Evolutionary conservation across 1,284 basidiomycete genomes (phyloP).

Genomic region (Porodaedalea pini): DNA sequence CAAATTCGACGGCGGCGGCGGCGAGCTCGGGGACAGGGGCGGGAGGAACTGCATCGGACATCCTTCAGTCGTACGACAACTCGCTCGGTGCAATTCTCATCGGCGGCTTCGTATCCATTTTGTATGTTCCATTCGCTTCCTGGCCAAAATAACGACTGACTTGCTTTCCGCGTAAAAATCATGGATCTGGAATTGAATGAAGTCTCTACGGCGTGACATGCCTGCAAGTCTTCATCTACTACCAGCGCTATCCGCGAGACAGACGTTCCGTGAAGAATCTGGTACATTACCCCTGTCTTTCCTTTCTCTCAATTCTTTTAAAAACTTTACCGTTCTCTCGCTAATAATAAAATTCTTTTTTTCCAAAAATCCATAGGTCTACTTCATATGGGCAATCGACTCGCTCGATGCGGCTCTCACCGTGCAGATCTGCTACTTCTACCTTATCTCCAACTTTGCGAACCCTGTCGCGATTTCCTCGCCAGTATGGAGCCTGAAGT

Average conservation of each 20-base stretch:
- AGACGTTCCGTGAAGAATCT: slow-evolving; percentile 34
- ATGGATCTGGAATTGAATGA: neutral
- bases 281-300: slow-evolving; percentile 31
- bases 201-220: slow-evolving; percentile 59
- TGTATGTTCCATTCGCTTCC: slow-evolving; percentile 33
- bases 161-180: neutral
- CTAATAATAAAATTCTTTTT: neutral
- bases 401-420: slow-evolving; percentile 6
- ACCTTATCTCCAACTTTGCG: slow-evolving; percentile 48
- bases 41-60: neutral
- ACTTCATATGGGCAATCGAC: slow-evolving; percentile 38
- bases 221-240: slow-evolving; percentile 52
- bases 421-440: slow-evolving; percentile 42
- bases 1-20: neutral
- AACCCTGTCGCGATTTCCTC: slow-evolving; percentile 39
- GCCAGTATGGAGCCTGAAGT: slow-evolving; percentile 39
- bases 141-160: neutral
- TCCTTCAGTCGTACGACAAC: slow-evolving; percentile 35
- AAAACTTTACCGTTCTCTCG: neutral
- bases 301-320: neutral
- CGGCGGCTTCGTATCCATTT: slow-evolving; percentile 43
- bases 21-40: neutral
- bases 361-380: slow-evolving; percentile 32
- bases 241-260: slow-evolving; percentile 40
- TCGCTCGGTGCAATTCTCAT: slow-evolving; percentile 48